Evolutionary conservation across 2,329 filamentous ascomycete genomes (phyloP), one percentile per base, ranked within the genome.

Genomic region (Xylaria sp.): DNA sequence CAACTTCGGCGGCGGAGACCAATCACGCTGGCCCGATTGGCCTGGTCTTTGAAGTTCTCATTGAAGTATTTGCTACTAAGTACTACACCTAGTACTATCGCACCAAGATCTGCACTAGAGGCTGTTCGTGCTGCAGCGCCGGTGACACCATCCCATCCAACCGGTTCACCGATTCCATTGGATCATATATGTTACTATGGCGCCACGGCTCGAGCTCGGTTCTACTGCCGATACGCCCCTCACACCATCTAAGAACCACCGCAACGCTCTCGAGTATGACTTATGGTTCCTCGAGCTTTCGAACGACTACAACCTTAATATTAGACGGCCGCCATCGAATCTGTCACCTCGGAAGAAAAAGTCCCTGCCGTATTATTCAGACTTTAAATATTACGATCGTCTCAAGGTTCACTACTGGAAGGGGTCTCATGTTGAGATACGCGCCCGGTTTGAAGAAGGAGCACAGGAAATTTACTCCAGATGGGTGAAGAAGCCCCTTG

Each of bases 221-320:
- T 17, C 44, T 54, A 19, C 38, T 34, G 44, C 55, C 21, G 39
- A 29, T 19, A 11, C 37, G 16, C 50, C 48, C 4, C 22, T 19
- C 7, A 64, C 57, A 7, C 62, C 62, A 20, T 51, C 52, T 4
- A 57, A 56, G 26, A 50, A 21, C 39, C 50, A 44, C 42, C 43
- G 26, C 11, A 52, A 56, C 13, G 38, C 34, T 19, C 39, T 43
- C 7, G 54, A 59, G 1, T 69, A 66, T 54, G 62, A 64, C 16
- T 50, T 64, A 16, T 69, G 66, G 66, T 69, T 68, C 45, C 54
- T 69, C 38, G 63, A 69, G 40, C 65, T 69, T 44, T 69, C 65
- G 43, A 68, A 69, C 37, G 37, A 44, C 1, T 69, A 68, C 38
- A 67, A 56, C 46, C 54, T 69, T 34, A 64, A 66, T 44, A 50